These are phyloP conservation scores for Stereum hirsutum DNA, from an alignment of 1,284 basidiomycete species.

Conservation along the genomic window DNA sequence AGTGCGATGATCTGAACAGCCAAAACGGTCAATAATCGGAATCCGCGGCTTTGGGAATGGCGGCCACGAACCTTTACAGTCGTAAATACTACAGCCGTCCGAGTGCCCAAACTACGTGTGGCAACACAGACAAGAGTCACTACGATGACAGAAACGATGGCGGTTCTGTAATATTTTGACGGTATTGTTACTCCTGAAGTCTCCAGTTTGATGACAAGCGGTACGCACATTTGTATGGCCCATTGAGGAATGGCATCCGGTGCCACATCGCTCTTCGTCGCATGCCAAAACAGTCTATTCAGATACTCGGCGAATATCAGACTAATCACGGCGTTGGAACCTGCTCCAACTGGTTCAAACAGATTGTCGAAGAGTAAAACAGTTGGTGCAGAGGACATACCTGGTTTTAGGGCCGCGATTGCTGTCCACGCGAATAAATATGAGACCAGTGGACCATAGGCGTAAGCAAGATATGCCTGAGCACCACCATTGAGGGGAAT, in stretches of 20 bases:
- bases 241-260: slow-evolving; percentile 80
- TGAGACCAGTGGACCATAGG: slow-evolving; percentile 80
- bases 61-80: slow-evolving; percentile 76
- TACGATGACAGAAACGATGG: slow-evolving; percentile 59
- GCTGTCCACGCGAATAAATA: slow-evolving; percentile 88
- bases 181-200: too few relatives aligned
- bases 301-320: slow-evolving; percentile 84
- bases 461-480: slow-evolving; percentile 86
- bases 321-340: slow-evolving; percentile 59
- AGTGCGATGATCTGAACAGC: slow-evolving; percentile 12
- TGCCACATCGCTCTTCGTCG: slow-evolving; percentile 50
- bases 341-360: slow-evolving; percentile 21
- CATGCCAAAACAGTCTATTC: slow-evolving; percentile 70
- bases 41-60: not conserved
- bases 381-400: slow-evolving; percentile 24
- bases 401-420: slow-evolving; percentile 83
- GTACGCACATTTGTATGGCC: slow-evolving; percentile 94
- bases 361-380: slow-evolving; percentile 3
- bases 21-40: slow-evolving; percentile 1
- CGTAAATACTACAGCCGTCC: slow-evolving; percentile 82
- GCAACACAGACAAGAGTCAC: slow-evolving; percentile 76
- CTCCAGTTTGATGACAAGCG: too few relatives aligned
- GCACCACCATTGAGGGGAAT: slow-evolving; percentile 87
- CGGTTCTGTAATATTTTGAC: too few relatives aligned
- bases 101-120: slow-evolving; percentile 72